Conservation (phyloP, 495 filamentous ascomycete genomes). For the Margaritispora aquatica region DNA sequence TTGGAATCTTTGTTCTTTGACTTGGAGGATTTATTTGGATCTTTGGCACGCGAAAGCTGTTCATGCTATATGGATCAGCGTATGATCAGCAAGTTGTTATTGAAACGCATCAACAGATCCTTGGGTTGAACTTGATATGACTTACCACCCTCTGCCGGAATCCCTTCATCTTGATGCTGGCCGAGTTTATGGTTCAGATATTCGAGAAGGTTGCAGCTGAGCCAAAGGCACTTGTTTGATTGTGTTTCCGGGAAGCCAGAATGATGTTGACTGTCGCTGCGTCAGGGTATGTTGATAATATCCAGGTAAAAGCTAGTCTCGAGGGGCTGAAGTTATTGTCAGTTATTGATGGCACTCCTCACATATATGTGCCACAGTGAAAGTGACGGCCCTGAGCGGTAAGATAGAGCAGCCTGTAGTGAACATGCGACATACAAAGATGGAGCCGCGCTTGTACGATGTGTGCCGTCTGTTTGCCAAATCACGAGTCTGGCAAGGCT, state of each 20-base stretch:
- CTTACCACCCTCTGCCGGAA: constrained; percentile 97
- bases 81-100: constrained; percentile 6
- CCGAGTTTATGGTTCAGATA: constrained; percentile 11
- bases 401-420: not conserved
- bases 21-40: constrained; percentile 84
- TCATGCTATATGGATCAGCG: constrained; percentile 29
- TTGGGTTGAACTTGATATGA: constrained; percentile 23
- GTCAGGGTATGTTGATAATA: not conserved
- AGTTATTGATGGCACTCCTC: too few relatives aligned
- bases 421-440: not conserved
- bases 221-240: not conserved
- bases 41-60: constrained; percentile 93
- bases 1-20: constrained; percentile 79
- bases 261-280: not conserved
- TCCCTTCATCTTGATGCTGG: constrained; percentile 73
- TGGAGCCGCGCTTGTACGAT: not conserved
- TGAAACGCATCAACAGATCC: not conserved
- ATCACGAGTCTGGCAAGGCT: not conserved
- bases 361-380: too few relatives aligned
- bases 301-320: not conserved
- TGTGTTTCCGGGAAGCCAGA: not conserved
- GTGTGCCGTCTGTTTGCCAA: not conserved
- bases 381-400: not conserved
- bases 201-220: not conserved
- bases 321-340: not conserved